Evolutionary conservation across 306 rosid species (phyloP), one percentile per base, ranked within the genome.

Genomic region (Mimosa bimucronata): DNA sequence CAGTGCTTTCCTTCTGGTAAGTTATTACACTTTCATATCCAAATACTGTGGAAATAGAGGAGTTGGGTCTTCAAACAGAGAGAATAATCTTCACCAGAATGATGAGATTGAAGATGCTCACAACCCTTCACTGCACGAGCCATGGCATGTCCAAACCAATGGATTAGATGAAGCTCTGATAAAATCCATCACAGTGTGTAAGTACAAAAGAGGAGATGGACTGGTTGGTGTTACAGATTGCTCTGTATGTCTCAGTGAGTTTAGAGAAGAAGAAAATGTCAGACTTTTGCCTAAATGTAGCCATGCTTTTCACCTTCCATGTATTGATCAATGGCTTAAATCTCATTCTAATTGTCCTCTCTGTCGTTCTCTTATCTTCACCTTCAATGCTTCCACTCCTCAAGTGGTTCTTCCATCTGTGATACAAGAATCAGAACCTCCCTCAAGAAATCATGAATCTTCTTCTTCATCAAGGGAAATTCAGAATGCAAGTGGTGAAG

Each of bases 261-360:
- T 95, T 86, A 78, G 84, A 82, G 96, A 95, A 37, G 88, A 82
- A 38, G 99, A 95, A 31, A 86, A 73, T 60, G 6, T 95, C 41
- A 87, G 96, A 80, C 87, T 93, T 13, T 85, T 95, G 83, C 98
- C 99, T 0, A 91, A 95, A 75, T 95, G 99, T 61, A 91, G 89
- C 72, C 99, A 95, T 62, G 97, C 97, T 77, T 95, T 95, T 78
- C 99, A 95, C 79, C 81, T 95, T 4, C 88, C 87, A 1, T 95
- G 99, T 81, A 93, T 95, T 50, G 99, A 93, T 68, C 88, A 88
- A n/a, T 95, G 99, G 99, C 93, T 95, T 71, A 87, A 88, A 75
- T 93, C 93, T 77, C 99, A 95, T 82, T 89, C 97, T 11, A 93
- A 77, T 76, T 95, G 99, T 85, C 99, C 99, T 18, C 84, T 95